Base-by-base conservation (phyloP, 1,284 basidiomycete species). In the Heliocybe sulcata region DNA sequence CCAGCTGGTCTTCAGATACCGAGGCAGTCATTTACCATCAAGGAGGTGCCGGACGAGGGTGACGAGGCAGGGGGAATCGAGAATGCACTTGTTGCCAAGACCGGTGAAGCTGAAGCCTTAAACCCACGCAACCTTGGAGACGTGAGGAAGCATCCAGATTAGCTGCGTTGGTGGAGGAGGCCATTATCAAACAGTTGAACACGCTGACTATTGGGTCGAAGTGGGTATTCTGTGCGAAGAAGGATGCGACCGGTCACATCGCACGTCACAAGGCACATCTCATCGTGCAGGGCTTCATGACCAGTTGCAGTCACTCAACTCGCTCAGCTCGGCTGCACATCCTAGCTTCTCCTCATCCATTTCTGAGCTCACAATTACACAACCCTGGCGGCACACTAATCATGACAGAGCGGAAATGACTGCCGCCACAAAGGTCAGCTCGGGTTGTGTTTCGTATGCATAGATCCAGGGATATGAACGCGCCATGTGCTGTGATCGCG, bases 261-360 rank as follows among this genome's bases (percentile, higher is more conserved):
- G 52, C 59, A 19, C 59, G 63, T 22, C 63, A 65, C 59, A 77
- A 76, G 55, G 72, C 69, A 0, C 54, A 69, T 6, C 63, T 75
- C 2, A 69, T 74, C 1, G 76, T 71, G 0, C 65, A 70, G 45
- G 77, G 77, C 1, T 79, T 73, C 63, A 61, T n/a, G n/a, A n/a
- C n/a, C n/a, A n/a, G n/a, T n/a, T n/a, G n/a, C n/a, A n/a, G n/a
- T n/a, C n/a, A n/a, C n/a, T n/a, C n/a, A n/a, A n/a, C n/a, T n/a
- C n/a, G n/a, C n/a, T n/a, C n/a, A n/a, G n/a, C n/a, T n/a, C n/a
- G n/a, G n/a, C n/a, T n/a, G n/a, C n/a, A n/a, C n/a, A n/a, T n/a
- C n/a, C n/a, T n/a, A n/a, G n/a, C n/a, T n/a, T n/a, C n/a, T n/a
- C n/a, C n/a, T n/a, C n/a, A n/a, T n/a, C n/a, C n/a, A n/a, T n/a